These are phyloP conservation scores for Arxiozyma bovina DNA, from an alignment of 1,139 yeast species.

Conservation along the genomic window DNA sequence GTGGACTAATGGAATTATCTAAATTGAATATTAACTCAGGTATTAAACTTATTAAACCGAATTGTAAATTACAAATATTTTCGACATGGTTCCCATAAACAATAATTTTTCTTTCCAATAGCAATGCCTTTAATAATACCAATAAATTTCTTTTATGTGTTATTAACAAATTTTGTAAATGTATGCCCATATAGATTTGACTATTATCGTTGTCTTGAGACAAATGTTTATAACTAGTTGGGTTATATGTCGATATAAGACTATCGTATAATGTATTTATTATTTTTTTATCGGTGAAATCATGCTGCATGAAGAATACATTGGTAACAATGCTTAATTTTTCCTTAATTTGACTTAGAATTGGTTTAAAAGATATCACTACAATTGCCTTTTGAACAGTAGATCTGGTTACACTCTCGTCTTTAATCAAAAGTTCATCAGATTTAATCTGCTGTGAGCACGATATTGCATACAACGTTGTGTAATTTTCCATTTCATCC, in stretches of 20 bases:
- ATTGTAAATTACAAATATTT: constrained; percentile 68
- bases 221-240: constrained; percentile 41
- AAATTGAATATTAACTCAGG: constrained; percentile 70
- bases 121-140: constrained; percentile 62
- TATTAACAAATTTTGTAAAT: constrained; percentile 55
- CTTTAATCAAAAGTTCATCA: constrained; percentile 48
- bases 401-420: constrained; percentile 71
- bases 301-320: constrained; percentile 73
- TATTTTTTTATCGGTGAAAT: constrained; percentile 61
- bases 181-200: constrained; percentile 66
- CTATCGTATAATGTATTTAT: constrained; percentile 69
- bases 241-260: constrained; percentile 41
- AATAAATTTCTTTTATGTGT: constrained; percentile 55
- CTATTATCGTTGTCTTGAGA: constrained; percentile 10
- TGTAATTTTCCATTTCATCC: constrained; percentile 37
- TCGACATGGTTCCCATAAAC: constrained; percentile 81
- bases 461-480: constrained; percentile 85
- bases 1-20: constrained; percentile 74
- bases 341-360: constrained; percentile 80
- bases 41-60: constrained; percentile 49
- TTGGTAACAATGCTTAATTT: constrained; percentile 83
- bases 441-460: constrained; percentile 80
- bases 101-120: constrained; percentile 62
- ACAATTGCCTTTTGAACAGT: constrained; percentile 89
- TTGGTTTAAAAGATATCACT: constrained; percentile 78